These are phyloP conservation scores for Coemansia sp. DNA, from an alignment of 192 early-diverging fungal species.

Conservation along the genomic window DNA sequence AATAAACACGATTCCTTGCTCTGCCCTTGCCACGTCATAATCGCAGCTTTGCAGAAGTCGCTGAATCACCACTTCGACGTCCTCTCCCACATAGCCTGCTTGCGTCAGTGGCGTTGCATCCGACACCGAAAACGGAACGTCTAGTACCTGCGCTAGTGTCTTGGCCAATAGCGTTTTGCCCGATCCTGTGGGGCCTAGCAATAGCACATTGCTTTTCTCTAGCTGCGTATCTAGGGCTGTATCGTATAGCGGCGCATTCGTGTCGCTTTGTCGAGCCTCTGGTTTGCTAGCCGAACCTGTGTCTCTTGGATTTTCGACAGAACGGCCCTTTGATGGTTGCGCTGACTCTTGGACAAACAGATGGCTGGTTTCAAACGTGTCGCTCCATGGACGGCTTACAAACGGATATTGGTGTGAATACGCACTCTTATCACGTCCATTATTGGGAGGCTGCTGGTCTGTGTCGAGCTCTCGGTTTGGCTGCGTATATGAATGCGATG, in stretches of 20 bases:
- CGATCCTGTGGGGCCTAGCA: conserved; percentile 83
- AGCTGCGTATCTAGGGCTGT: conserved; percentile 55
- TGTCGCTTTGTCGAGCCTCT: neutral
- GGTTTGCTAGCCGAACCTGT: neutral
- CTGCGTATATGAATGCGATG: conserved; percentile 10
- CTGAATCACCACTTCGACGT: conserved; percentile 83
- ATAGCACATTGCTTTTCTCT: conserved; percentile 88
- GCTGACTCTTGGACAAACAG: conserved; percentile 29
- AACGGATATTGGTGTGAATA: conserved; percentile 43
- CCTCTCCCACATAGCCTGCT: conserved; percentile 89
- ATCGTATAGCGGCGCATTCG: neutral
- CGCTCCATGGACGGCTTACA: conserved; percentile 45
- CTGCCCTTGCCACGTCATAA: conserved; percentile 80
- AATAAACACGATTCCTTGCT: conserved; percentile 87
- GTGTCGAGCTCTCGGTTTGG: conserved; percentile 24
- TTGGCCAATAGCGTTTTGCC: conserved; percentile 81
- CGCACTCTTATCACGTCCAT: conserved; percentile 12
- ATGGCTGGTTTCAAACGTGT: conserved; percentile 37
- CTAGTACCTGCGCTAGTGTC: conserved; percentile 77
- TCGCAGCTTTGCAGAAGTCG: conserved; percentile 83
- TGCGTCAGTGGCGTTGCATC: conserved; percentile 92
- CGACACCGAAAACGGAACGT: conserved; percentile 85
- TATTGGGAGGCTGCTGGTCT: neutral
- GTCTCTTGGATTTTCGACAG: neutral
- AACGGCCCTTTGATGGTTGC: neutral